Evolutionary conservation across 2,329 filamentous ascomycete genomes (phyloP).

Genomic region (Arthroderma sp.): DNA sequence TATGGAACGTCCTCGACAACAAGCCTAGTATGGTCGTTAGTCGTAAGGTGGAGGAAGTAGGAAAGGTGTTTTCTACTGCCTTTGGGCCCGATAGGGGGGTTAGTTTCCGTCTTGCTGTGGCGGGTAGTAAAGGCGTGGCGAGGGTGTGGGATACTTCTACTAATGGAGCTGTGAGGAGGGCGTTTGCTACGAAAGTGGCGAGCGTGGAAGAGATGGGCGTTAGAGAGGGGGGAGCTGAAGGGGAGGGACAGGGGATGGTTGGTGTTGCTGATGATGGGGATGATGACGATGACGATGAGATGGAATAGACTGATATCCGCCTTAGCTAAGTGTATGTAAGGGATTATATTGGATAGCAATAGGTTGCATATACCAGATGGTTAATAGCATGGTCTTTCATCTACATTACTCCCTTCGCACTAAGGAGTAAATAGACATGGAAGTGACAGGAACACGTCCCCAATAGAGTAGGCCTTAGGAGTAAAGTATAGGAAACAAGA

Average conservation of each 20-base stretch:
- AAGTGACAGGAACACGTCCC: too few relatives aligned
- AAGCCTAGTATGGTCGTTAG: conserved; percentile 85
- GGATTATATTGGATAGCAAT: too few relatives aligned
- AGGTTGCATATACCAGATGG: neutral
- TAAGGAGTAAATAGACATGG: too few relatives aligned
- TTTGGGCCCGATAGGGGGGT: conserved; percentile 88
- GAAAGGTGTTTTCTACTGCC: conserved; percentile 80
- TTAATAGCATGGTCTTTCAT: neutral
- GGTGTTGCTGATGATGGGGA: conserved; percentile 55
- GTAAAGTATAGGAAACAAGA: too few relatives aligned
- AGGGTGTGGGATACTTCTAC: conserved; percentile 97
- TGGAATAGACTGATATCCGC: conserved; percentile 18
- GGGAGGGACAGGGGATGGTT: conserved; percentile 58
- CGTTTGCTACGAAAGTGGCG: conserved; percentile 64
- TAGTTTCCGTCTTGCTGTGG: conserved; percentile 81
- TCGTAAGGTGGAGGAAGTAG: conserved; percentile 83
- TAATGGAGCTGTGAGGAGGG: conserved; percentile 70
- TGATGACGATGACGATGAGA: conserved; percentile 51
- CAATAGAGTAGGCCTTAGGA: too few relatives aligned
- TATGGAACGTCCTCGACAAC: conserved; percentile 77
- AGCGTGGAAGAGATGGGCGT: conserved; percentile 33
- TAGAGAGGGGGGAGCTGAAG: conserved; percentile 42
- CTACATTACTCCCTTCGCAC: neutral
- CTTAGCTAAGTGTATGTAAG: neutral
- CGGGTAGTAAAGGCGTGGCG: conserved; percentile 83